These are phyloP conservation scores for Omphalotus olearius DNA, from an alignment of 1,284 basidiomycete genomes.

Conservation along the genomic window DNA sequence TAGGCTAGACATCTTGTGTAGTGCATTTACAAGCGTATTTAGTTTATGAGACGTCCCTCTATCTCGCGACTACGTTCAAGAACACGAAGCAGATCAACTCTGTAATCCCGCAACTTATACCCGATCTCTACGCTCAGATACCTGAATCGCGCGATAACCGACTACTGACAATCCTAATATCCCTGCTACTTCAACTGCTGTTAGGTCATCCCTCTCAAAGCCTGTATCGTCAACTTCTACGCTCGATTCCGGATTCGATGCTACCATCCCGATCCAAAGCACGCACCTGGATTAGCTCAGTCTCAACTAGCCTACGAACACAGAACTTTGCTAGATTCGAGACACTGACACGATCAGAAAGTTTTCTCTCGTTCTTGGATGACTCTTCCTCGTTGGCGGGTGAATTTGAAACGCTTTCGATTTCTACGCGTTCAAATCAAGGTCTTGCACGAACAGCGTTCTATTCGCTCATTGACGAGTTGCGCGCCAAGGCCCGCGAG, in stretches of 20 bases:
- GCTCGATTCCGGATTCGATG: constrained; percentile 33
- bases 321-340: constrained; percentile 51
- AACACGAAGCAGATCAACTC: constrained; percentile 54
- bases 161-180: constrained; percentile 35
- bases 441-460: constrained; percentile 40
- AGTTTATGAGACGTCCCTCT: constrained; percentile 73
- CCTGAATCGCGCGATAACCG: constrained; percentile 20
- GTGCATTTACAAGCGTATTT: constrained; percentile 2
- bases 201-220: constrained; percentile 56
- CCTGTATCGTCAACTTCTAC: constrained; percentile 43
- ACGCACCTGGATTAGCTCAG: constrained; percentile 41
- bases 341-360: constrained; percentile 31
- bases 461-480: constrained; percentile 35
- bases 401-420: background rate
- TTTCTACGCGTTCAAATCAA: background rate
- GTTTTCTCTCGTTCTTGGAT: constrained; percentile 17
- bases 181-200: constrained; percentile 52
- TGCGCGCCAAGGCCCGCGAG: constrained; percentile 48
- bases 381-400: background rate
- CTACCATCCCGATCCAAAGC: constrained; percentile 31
- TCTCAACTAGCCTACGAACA: constrained; percentile 44
- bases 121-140: constrained; percentile 37
- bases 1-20: background rate
- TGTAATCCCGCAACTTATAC: constrained; percentile 53
- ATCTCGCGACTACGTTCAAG: constrained; percentile 55